Conservation (phyloP, 2,329 filamentous ascomycete genomes). For the Penicillium crustosum region DNA sequence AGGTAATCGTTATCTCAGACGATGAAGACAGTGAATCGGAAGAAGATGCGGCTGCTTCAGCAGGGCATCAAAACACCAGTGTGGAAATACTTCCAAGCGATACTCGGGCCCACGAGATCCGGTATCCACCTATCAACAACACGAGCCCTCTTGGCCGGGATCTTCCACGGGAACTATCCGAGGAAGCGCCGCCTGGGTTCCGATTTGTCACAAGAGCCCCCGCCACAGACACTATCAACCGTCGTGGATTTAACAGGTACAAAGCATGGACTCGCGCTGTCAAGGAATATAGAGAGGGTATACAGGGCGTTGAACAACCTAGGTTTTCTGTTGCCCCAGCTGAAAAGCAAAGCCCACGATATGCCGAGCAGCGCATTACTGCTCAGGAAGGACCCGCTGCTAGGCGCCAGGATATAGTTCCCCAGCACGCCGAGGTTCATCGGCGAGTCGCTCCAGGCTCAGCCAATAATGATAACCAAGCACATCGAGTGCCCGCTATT, state of each 20-base stretch:
- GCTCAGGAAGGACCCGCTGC: constrained; percentile 19
- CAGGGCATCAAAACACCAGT: constrained; percentile 37
- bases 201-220: constrained; percentile 36
- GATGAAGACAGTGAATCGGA: constrained; percentile 55
- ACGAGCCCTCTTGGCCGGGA: constrained; percentile 21
- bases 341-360: constrained; percentile 20
- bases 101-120: constrained; percentile 36
- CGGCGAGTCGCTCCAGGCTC: constrained; percentile 18
- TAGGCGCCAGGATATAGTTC: constrained; percentile 11
- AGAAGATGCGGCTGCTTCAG: constrained; percentile 32
- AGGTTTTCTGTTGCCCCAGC: constrained; percentile 9
- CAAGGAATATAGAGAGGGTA: constrained; percentile 39
- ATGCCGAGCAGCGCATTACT: constrained; percentile 19
- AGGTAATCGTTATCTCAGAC: constrained; percentile 64
- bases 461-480: constrained; percentile 14
- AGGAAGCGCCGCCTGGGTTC: constrained; percentile 39
- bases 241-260: constrained; percentile 48
- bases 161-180: constrained; percentile 31
- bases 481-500: constrained; percentile 8
- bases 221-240: constrained; percentile 39
- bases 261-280: constrained; percentile 49
- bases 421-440: constrained; percentile 14
- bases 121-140: constrained; percentile 33
- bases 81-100: constrained; percentile 47
- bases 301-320: constrained; percentile 18